Conservation (phyloP, 2,329 filamentous ascomycete genomes). For the Claviceps sorghi region DNA sequence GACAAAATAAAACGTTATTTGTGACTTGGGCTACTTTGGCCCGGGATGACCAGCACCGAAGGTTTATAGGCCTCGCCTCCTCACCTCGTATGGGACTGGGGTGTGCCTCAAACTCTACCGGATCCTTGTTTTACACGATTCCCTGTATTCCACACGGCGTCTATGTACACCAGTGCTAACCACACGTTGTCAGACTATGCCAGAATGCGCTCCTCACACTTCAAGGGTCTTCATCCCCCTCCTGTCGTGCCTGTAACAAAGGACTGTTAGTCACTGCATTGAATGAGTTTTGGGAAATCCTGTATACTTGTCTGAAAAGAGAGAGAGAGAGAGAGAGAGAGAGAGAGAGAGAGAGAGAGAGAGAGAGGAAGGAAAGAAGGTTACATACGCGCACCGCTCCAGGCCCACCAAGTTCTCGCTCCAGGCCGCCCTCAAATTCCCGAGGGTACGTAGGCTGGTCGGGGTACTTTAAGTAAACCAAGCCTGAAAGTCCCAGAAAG, state of each 20-base stretch:
- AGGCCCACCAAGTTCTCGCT: conserved; percentile 59
- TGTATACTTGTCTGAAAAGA: neutral
- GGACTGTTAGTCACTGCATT: neutral
- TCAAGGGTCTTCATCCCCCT: conserved; percentile 40
- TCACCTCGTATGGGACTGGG: neutral
- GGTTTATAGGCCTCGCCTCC: neutral
- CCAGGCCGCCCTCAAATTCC: conserved; percentile 57
- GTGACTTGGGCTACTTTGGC: neutral
- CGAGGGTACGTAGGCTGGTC: conserved; percentile 55
- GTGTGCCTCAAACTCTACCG: neutral
- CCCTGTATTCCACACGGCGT: conserved; percentile 4
- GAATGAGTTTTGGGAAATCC: neutral
- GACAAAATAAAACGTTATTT: conserved; percentile 1
- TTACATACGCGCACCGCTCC: conserved; percentile 48
- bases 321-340: neutral
- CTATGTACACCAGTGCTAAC: conserved; percentile 22
- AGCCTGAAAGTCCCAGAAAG: conserved; percentile 50
- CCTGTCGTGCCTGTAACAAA: conserved; percentile 33
- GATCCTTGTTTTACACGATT: neutral
- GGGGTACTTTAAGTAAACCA: conserved; percentile 55
- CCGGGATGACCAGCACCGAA: neutral
- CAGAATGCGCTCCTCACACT: neutral
- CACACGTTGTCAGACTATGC: neutral
- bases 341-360: neutral
- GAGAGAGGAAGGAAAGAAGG: neutral